A percentile compares a stretch with the other conserved stretches of the same genome.
Conservation (phyloP, 2,329 filamentous ascomycete genomes). For the Teratosphaeria nubilosa region DNA sequence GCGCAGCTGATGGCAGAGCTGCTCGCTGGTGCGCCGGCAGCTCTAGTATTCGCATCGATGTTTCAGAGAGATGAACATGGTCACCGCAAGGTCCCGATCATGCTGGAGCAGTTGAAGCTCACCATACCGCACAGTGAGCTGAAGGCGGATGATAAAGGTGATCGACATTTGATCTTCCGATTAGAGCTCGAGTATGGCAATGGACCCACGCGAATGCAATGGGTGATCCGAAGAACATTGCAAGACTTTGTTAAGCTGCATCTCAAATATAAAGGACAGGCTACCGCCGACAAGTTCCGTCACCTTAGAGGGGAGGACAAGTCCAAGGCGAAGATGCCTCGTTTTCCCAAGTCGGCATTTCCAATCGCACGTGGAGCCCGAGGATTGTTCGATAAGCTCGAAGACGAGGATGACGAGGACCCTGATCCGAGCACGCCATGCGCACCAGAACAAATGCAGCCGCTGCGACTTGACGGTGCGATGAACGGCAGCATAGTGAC, state of each 20-base stretch:
- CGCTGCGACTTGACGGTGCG: neutral
- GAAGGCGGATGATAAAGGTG: constrained; percentile 47
- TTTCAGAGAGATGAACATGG: constrained; percentile 95
- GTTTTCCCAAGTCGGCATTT: constrained; percentile 80
- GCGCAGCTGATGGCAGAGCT: constrained; percentile 94
- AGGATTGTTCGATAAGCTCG: constrained; percentile 48
- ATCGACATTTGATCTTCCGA: constrained; percentile 74
- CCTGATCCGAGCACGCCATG: neutral
- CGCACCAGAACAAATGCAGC: neutral
- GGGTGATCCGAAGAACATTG: constrained; percentile 80
- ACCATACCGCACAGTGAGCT: constrained; percentile 70
- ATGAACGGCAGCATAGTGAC: neutral
- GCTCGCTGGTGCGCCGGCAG: constrained; percentile 82
- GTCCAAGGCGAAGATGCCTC: constrained; percentile 65
- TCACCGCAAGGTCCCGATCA: constrained; percentile 85
- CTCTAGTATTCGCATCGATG: constrained; percentile 91
- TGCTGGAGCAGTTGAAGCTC: constrained; percentile 89
- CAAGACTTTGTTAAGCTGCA: constrained; percentile 88
- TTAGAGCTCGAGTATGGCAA: constrained; percentile 95
- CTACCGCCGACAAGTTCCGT: constrained; percentile 73
- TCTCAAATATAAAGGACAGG: constrained; percentile 81
- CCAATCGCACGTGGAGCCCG: constrained; percentile 75
- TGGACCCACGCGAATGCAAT: constrained; percentile 90
- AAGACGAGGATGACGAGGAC: constrained; percentile 60
- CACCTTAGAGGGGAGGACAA: constrained; percentile 58